A percentile compares a stretch with the other conserved stretches of the same genome.
These are phyloP conservation scores for Fusarium abutilonis DNA, from an alignment of 2,329 filamentous ascomycete species.

Conservation along the genomic window DNA sequence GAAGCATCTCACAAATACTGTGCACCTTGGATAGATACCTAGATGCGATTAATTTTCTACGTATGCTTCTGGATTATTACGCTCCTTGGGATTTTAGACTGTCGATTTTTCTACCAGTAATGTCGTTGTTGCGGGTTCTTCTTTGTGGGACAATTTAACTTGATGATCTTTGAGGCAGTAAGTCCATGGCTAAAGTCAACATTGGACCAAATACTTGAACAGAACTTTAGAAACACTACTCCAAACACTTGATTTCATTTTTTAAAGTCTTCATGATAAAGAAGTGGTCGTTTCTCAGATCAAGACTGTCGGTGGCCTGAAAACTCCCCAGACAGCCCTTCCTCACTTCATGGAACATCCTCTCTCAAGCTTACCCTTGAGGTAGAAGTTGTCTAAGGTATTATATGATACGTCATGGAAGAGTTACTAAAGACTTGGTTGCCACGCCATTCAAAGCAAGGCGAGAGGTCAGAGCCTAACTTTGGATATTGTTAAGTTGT, in stretches of 20 bases:
- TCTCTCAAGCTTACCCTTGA: slow-evolving; percentile 1
- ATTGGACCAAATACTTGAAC: neutral
- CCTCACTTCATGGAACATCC: slow-evolving; percentile 1
- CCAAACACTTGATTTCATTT: neutral
- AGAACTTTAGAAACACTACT: too few species aligned
- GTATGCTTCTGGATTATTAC: neutral
- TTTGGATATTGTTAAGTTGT: neutral
- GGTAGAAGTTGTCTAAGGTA: neutral
- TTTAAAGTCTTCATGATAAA: neutral
- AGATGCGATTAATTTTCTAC: neutral
- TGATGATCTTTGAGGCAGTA: neutral
- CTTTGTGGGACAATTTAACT: neutral
- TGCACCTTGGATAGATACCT: too few species aligned
- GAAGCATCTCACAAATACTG: neutral
- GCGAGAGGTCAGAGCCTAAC: neutral
- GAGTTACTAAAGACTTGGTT: slow-evolving; percentile 7
- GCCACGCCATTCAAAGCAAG: slow-evolving; percentile 12
- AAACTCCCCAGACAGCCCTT: neutral
- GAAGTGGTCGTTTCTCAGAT: neutral
- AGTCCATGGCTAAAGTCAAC: neutral
- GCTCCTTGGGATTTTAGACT: too few species aligned
- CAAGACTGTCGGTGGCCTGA: neutral
- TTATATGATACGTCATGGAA: slow-evolving; percentile 24
- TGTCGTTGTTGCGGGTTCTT: neutral
- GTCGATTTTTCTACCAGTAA: neutral